Base-by-base conservation (phyloP, 1,139 yeast genomes). In the Kazachstania sp. region DNA sequence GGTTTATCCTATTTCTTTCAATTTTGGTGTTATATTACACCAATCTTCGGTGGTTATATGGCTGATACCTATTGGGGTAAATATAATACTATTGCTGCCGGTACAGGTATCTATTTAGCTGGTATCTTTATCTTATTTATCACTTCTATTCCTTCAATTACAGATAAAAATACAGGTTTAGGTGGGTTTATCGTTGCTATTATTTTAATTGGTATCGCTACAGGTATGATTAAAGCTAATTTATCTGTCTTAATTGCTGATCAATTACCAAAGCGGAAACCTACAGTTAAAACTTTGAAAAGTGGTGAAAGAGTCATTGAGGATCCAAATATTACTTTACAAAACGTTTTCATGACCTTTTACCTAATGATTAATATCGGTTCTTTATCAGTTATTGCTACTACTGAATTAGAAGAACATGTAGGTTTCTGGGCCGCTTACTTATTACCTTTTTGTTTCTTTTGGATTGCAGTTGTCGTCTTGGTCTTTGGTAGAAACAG, bases 311-410 rank as follows among this genome's bases (percentile, higher is more conserved):
- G 74, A 41, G 90, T 84, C 32, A 76, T 86, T 54, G 75, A 83
- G 39, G 92, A 84, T 59, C 83, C 86, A 46, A 76, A 78, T 56
- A 72, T 79, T 51, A 80, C 95, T 13, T 70, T 84, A 51, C 87
- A 84, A 69, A 76, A 85, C 64, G 75, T 86, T 68, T 81, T 87
- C 53, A 75, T 84, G 72, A 71, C 82, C 36, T 86, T 86, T 67
- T 86, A 86, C 68, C 74, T 86, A 77, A 75, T 86, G 60, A 83
- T 86, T 64, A 87, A 87, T 64, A 69, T 84, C 55, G 95, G 95
- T 46, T 81, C 94, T 9, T 74, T 86, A 57, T 75, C 86, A 51
- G 83, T 85, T 51, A 73, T 86, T 53, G 88, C 90, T 39, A 83
- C 95, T 23, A 80, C 92, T 6, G 64, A 60, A 47, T 48, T 60